These are phyloP conservation scores for Wickerhamiella azymoides DNA, from an alignment of 805 yeast species.

Conservation along the genomic window DNA sequence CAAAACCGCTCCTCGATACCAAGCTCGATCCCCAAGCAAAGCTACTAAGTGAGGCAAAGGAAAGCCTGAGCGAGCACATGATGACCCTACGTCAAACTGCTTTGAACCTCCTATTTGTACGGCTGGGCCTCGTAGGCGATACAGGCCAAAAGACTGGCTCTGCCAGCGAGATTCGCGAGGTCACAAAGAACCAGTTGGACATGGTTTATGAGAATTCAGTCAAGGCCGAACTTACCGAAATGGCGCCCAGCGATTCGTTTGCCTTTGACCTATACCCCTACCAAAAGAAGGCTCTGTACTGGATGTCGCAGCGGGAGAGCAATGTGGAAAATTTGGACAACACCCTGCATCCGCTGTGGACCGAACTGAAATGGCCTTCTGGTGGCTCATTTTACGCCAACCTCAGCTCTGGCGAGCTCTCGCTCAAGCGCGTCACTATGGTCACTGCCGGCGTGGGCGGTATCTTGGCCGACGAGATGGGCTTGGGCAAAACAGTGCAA, in stretches of 20 bases:
- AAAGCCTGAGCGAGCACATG: slow-evolving; percentile 39
- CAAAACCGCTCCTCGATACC: slow-evolving; percentile 22
- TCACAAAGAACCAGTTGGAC: slow-evolving; percentile 58
- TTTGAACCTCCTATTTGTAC: slow-evolving; percentile 40
- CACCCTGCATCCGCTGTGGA: slow-evolving; percentile 73
- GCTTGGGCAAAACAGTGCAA: slow-evolving; percentile 84
- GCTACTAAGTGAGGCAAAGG: slow-evolving; percentile 26
- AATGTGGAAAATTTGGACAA: slow-evolving; percentile 29
- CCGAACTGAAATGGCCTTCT: slow-evolving; percentile 58
- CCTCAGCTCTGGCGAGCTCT: slow-evolving; percentile 65
- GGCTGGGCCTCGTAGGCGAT: slow-evolving; percentile 24
- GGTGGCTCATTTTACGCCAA: slow-evolving; percentile 53
- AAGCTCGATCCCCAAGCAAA: slow-evolving; percentile 6
- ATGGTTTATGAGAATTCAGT: slow-evolving; percentile 52
- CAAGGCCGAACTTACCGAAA: slow-evolving; percentile 46
- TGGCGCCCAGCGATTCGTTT: slow-evolving; percentile 44
- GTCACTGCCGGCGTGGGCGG: slow-evolving; percentile 61
- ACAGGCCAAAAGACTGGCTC: slow-evolving; percentile 17
- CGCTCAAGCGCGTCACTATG: slow-evolving; percentile 51
- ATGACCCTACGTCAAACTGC: slow-evolving; percentile 43
- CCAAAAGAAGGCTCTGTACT: slow-evolving; percentile 72
- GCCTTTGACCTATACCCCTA: slow-evolving; percentile 51
- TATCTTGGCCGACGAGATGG: slow-evolving; percentile 92
- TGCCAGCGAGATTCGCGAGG: slow-evolving; percentile 28
- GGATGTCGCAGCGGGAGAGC: slow-evolving; percentile 77